phyloP scores from a whole-genome alignment of 176 grass and related monocot species.

The Hordeum marinum region DNA sequence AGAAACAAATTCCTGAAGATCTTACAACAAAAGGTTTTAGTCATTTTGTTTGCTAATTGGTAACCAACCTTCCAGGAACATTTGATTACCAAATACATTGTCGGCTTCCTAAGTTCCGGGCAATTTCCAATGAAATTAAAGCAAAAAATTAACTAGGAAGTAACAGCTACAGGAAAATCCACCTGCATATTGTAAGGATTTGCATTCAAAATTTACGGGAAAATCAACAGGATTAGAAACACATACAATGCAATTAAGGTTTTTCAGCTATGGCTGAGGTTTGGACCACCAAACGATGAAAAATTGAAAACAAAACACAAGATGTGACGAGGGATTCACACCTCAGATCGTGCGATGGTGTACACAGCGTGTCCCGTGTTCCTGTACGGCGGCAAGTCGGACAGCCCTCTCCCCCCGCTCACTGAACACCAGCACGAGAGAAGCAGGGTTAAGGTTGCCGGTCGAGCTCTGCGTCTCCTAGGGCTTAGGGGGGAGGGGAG shows the following conservation, averaged over 20 bases:
- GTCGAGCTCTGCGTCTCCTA: neutral
- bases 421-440: constrained; percentile 41
- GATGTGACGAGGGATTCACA: constrained; percentile 4
- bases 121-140: neutral
- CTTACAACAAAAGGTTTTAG: neutral
- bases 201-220: neutral
- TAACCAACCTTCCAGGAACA: neutral
- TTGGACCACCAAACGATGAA: neutral
- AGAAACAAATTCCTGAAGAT: neutral
- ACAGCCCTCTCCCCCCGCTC: constrained; percentile 50
- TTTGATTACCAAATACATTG: neutral
- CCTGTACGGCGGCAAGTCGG: constrained; percentile 57
- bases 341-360: constrained; percentile 83
- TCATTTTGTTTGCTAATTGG: neutral
- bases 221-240: neutral
- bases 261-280: neutral
- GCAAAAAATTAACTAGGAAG: neutral
- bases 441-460: neutral
- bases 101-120: neutral
- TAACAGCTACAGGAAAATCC: neutral
- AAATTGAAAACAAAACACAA: neutral
- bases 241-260: neutral
- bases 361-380: constrained; percentile 80
- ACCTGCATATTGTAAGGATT: neutral
- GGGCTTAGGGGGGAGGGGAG: neutral